Percentiles rank a stretch among this genome's conserved stretches.
These are phyloP conservation scores for Dactylellina leptospora DNA, from an alignment of 2,329 filamentous ascomycete species.

Conservation along the genomic window DNA sequence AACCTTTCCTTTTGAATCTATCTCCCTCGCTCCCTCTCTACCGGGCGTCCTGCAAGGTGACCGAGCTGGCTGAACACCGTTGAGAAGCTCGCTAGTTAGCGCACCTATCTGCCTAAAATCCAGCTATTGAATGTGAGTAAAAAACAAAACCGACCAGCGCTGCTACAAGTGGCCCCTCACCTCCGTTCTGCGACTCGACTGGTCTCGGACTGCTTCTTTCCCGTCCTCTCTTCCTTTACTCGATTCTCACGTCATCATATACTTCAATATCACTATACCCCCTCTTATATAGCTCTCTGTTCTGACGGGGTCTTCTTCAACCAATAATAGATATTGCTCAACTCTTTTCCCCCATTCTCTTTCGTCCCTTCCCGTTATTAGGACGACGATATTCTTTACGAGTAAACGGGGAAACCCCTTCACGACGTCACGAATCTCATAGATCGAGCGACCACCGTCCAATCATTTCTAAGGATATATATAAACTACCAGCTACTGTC, in stretches of 20 bases:
- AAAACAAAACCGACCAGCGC: slow-evolving; percentile 35
- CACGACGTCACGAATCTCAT: slow-evolving; percentile 53
- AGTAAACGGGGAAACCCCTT: slow-evolving; percentile 9
- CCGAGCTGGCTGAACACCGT: slow-evolving; percentile 16
- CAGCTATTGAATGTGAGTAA: slow-evolving; percentile 31
- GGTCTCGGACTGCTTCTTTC: slow-evolving; percentile 8
- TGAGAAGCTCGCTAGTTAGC: slow-evolving; percentile 37
- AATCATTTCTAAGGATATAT: too few species aligned
- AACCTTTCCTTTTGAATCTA: not conserved
- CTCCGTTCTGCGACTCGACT: slow-evolving; percentile 25
- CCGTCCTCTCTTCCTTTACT: slow-evolving; percentile 10
- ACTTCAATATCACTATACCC: too few species aligned
- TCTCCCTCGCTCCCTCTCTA: too few species aligned
- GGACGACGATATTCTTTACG: too few species aligned
- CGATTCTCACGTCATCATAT: slow-evolving; percentile 20
- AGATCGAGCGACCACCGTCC: slow-evolving; percentile 36
- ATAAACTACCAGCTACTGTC: too few species aligned
- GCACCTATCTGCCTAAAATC: slow-evolving; percentile 45
- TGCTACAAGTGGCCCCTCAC: slow-evolving; percentile 45
- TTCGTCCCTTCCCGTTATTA: not conserved
- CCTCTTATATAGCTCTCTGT: not conserved
- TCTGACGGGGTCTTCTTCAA: too few species aligned
- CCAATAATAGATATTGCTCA: too few species aligned
- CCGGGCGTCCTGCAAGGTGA: slow-evolving; percentile 51
- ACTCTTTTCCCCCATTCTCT: not conserved